Conservation (phyloP, 805 yeast species). For the Ogataea nakhonphanomensis region DNA sequence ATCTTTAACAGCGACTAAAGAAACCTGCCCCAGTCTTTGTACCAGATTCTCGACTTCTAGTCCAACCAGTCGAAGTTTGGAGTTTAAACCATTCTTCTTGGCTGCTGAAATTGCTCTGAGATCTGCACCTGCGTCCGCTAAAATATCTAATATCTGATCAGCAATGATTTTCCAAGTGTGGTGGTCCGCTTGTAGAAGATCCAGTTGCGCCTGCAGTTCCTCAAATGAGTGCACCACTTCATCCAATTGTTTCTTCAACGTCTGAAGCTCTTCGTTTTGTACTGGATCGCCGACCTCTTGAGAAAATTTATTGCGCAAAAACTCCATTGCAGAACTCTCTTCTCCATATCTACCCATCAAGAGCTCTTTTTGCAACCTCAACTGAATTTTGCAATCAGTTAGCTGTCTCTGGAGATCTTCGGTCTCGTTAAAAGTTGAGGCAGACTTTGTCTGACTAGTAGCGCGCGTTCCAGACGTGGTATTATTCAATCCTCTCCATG, state of each 20-base stretch:
- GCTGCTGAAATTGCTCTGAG: neutral
- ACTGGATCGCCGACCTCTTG: neutral
- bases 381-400: constrained; percentile 34
- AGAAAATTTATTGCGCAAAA: constrained; percentile 14
- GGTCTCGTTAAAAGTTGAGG: constrained; percentile 20
- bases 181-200: constrained; percentile 17
- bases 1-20: too few relatives aligned
- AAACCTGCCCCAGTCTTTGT: constrained; percentile 1
- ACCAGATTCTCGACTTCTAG: constrained; percentile 3
- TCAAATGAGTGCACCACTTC: constrained; percentile 19
- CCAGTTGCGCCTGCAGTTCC: constrained; percentile 17
- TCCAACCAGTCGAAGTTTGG: constrained; percentile 4
- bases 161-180: constrained; percentile 12
- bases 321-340: constrained; percentile 16
- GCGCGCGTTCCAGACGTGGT: neutral
- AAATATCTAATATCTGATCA: constrained; percentile 11
- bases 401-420: constrained; percentile 30
- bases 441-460: constrained; percentile 8
- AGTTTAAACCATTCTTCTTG: constrained; percentile 2
- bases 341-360: constrained; percentile 23
- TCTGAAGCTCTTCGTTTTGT: neutral
- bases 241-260: constrained; percentile 16
- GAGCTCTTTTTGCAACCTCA: constrained; percentile 31
- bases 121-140: constrained; percentile 3
- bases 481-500: constrained; percentile 9